Conservation (phyloP, 805 yeast genomes). For the Danielia reshetovae region DNA sequence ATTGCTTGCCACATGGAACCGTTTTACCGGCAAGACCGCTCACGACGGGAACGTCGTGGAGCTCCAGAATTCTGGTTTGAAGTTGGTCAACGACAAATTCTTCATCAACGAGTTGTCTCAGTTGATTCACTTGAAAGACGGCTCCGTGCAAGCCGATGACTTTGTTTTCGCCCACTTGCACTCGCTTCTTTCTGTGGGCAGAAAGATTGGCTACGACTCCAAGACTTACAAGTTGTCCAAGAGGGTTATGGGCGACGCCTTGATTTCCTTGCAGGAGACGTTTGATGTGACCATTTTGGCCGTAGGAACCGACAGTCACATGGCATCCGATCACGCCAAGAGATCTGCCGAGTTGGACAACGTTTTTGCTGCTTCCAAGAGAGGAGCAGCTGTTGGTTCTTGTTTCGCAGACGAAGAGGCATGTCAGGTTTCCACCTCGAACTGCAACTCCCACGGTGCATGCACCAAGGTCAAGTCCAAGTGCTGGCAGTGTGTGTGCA, state of each 20-base stretch:
- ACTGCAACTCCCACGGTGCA: constrained; percentile 52
- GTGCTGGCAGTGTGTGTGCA: constrained; percentile 52
- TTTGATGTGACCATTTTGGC: constrained; percentile 21
- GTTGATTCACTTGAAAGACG: constrained; percentile 32
- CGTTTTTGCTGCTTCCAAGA: constrained; percentile 13
- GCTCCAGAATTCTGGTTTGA: constrained; percentile 23
- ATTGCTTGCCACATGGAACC: constrained; percentile 6
- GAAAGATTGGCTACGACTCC: constrained; percentile 41
- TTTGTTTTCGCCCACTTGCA: constrained; percentile 37
- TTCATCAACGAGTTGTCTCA: constrained; percentile 49
- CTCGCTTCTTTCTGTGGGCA: constrained; percentile 39
- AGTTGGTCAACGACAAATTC: constrained; percentile 41
- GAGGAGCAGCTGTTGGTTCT: constrained; percentile 14
- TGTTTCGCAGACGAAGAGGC: constrained; percentile 44
- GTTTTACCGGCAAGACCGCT: constrained; percentile 2
- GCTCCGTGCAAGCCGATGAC: constrained; percentile 18
- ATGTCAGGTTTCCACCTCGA: constrained; percentile 44
- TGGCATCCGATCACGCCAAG: constrained; percentile 11
- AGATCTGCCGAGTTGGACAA: constrained; percentile 16
- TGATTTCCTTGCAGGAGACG: constrained; percentile 11
- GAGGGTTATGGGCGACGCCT: constrained; percentile 23
- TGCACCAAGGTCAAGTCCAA: constrained; percentile 37
- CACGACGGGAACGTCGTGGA: constrained; percentile 9
- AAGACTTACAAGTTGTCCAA: constrained; percentile 38
- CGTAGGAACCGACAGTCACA: constrained; percentile 11